Evolutionary conservation across 345 rosid genomes (phyloP).

Genomic region (Populus ilicifolia): DNA sequence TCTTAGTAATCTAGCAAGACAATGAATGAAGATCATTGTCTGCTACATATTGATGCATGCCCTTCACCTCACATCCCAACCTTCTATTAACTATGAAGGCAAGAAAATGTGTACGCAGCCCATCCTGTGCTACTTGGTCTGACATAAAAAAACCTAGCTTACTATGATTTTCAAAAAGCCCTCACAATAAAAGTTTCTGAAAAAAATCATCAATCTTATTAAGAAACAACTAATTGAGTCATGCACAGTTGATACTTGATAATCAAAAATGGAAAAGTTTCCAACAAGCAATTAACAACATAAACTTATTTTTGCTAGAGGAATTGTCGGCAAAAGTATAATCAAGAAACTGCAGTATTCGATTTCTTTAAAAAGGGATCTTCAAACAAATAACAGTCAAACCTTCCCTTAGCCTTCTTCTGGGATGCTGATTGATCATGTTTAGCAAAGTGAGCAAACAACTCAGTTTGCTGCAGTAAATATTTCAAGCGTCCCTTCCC

Average conservation of each 20-base stretch:
- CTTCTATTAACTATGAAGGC: neutral
- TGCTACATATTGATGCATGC: neutral
- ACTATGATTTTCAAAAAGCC: neutral
- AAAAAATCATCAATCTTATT: neutral
- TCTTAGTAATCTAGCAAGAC: neutral
- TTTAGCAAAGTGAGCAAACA: conserved; percentile 97
- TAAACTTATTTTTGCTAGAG: too few relatives aligned
- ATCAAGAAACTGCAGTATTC: neutral
- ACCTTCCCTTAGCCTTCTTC: conserved; percentile 89
- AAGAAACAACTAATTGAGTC: neutral
- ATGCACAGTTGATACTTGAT: neutral
- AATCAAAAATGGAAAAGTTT: neutral
- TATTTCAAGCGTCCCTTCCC: conserved; percentile 91
- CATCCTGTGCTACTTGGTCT: neutral
- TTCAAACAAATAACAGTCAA: neutral
- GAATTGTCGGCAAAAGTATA: neutral
- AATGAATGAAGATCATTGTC: neutral
- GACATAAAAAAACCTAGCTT: neutral
- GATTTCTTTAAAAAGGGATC: neutral
- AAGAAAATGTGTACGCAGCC: neutral
- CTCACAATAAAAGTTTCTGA: neutral
- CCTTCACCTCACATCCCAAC: neutral
- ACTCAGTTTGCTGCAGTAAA: conserved; percentile 92
- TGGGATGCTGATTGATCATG: conserved; percentile 65
- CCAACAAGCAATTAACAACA: neutral